Base-by-base conservation (phyloP, 208 protist species). In the Porcisia hertigi region DNA sequence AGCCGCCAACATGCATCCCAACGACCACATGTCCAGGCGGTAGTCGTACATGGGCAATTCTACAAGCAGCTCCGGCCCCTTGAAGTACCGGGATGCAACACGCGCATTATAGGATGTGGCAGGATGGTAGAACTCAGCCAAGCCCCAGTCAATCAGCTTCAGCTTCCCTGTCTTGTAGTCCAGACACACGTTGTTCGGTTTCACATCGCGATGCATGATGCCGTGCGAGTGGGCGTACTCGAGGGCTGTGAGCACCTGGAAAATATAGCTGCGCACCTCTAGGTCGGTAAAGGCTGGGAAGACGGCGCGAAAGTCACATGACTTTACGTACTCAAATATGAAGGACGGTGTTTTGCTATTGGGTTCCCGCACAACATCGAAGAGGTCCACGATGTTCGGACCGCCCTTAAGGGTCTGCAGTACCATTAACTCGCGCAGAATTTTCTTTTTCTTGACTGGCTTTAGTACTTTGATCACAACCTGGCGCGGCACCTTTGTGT, bases 381-480 rank as follows among this genome's bases (percentile, higher is more conserved):
- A 91, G 11, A 99, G 88, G 58, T 98, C 83, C 36, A 99, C 98
- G 80, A 99, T 99, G 83, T 99, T 99, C 3, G 98, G 92, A 14
- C 99, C 99, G 30, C 98, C 99, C 45, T 92, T 86, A 3, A 99
- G 89, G 73, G 99, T 99, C 82, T 99, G 91, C 55, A 99, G 87
- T 59, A 99, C 99, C 85, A 99, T 99, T 53, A 99, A 95, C 83
- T 99, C 99, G 59, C 98, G 92, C 54, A 99, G 97, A 79, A 99
- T 99, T 83, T 99, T 99, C 90, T 99, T 99, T 81, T 99, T 99
- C 84, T 99, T 99, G 2, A 99, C 98, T 8, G 98, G 98, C 82
- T 99, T 99, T 43, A 99, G 90, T 53, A 99, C 98, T 89, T 99
- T 99, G 67, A 99, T 98, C 1, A 99, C 97, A 64, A 99, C 98